These are phyloP conservation scores for Vitis riparia DNA, from an alignment of 164 flowering plant species.

Conservation along the genomic window DNA sequence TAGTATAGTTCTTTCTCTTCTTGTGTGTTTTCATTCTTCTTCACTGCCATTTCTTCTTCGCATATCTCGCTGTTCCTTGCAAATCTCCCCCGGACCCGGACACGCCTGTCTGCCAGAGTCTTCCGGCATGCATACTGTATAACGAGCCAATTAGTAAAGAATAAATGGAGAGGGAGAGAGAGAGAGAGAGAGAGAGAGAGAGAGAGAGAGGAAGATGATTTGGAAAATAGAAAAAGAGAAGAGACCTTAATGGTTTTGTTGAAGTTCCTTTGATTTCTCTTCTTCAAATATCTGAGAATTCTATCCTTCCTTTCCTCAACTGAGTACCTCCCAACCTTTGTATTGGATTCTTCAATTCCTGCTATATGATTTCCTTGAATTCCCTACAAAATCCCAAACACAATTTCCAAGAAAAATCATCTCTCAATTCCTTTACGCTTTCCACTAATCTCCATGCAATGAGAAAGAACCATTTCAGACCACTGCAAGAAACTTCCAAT, in stretches of 20 bases:
- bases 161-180: background rate
- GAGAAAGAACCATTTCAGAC: no score
- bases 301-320: conserved; percentile 77
- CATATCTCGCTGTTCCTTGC: conserved; percentile 62
- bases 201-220: background rate
- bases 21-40: conserved; percentile 13
- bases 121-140: conserved; percentile 85
- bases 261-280: conserved; percentile 86
- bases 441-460: background rate
- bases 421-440: background rate
- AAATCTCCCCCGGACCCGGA: conserved; percentile 80
- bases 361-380: conserved; percentile 23
- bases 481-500: no score
- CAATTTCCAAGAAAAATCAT: no score
- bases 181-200: background rate
- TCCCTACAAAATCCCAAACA: conserved; percentile 27
- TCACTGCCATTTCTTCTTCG: conserved; percentile 21
- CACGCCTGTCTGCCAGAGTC: conserved; percentile 76
- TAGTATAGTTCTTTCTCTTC: conserved; percentile 17
- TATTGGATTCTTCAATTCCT: conserved; percentile 26
- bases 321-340: conserved; percentile 56
- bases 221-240: background rate
- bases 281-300: conserved; percentile 71
- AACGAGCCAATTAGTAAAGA: background rate
- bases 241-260: conserved; percentile 85